Evolutionary conservation across 2,329 filamentous ascomycete species (phyloP), one percentile per base, ranked within the genome.

Genomic region (Aspergillaceae sp.): DNA sequence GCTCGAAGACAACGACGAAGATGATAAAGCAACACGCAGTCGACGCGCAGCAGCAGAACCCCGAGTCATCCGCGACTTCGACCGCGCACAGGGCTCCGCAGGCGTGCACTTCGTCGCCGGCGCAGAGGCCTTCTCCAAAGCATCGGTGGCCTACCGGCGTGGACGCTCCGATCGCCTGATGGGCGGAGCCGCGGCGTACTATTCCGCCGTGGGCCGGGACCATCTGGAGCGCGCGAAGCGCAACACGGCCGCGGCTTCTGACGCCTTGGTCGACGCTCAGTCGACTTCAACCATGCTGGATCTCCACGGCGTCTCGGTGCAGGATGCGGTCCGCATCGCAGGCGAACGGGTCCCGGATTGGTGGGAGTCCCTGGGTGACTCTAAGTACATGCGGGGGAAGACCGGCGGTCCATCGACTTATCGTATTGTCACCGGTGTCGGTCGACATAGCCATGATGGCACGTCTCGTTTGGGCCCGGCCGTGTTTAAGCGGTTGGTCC

Each of bases 291-390:
- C 67, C 1, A 70, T 75, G 19, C 72, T 94, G 5, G 91, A 97
- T 64, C 71, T 97, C 28, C 91, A 97, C 63, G 87, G 88, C 4
- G 80, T 95, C 4, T 82, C 76, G 40, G 89, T 96, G 1, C 74
- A 81, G 42, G 86, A 94, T 62, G 91, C 86, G 1, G 81, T 89
- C 29, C 75, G 86, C 3, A 95, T 96, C 52, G 82, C 86, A 1
- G 76, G 78, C 29, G 75, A 82, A 41, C 76, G 75, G 34, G 83
- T 86, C 0, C 74, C 77, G 52, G 63, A 62, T 7, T 97, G 91
- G 91, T 96, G 89, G 90, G 70, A 79, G 11, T 67, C 68, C 0
- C 68, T 88, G 6, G 86, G 86, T 1, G 84, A 90, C 59, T 73
- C 74, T 42, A 78, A 78, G 51, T 74, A 76, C 40, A 70, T 70